A percentile compares a stretch with the other conserved stretches of the same genome.
These are phyloP conservation scores for Wickerhamiella azymoides DNA, from an alignment of 805 yeast species.

Conservation along the genomic window DNA sequence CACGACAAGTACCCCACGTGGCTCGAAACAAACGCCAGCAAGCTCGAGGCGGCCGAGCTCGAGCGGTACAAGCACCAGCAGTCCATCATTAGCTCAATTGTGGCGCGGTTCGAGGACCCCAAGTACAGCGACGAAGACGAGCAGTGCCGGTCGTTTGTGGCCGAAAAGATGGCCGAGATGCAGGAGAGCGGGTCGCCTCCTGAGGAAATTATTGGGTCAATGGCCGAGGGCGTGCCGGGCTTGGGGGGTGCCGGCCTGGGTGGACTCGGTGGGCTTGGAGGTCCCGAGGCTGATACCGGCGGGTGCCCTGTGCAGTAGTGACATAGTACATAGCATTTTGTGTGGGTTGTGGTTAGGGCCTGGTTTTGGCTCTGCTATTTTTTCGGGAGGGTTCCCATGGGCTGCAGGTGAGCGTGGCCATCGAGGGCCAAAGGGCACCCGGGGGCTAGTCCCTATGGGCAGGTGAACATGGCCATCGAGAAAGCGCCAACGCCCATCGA, in stretches of 20 bases:
- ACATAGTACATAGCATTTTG: too few species aligned
- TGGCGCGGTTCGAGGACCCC: constrained; percentile 51
- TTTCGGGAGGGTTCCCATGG: too few species aligned
- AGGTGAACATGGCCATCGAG: too few species aligned
- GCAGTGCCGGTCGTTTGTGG: constrained; percentile 36
- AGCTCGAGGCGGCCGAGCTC: constrained; percentile 25
- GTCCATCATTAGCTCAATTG: constrained; percentile 44
- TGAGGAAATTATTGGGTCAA: constrained; percentile 50
- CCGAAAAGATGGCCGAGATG: constrained; percentile 43
- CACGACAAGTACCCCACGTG: constrained; percentile 58
- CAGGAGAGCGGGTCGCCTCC: constrained; percentile 74
- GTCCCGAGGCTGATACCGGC: background rate
- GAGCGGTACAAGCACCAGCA: constrained; percentile 48
- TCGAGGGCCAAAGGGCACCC: too few species aligned
- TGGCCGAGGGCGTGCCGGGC: constrained; percentile 27
- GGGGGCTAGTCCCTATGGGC: too few species aligned
- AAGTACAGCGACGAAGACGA: constrained; percentile 40
- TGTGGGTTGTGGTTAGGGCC: too few species aligned
- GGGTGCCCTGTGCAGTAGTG: constrained; percentile 6
- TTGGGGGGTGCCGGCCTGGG: constrained; percentile 24
- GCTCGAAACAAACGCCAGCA: constrained; percentile 34
- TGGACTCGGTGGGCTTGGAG: background rate
- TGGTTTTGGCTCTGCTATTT: background rate
- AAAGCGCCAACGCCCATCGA: too few species aligned
- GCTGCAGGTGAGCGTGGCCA: too few species aligned